Percentiles rank a stretch among this genome's conserved stretches.
These are phyloP conservation scores for Neodidymelliopsis sp. DNA, from an alignment of 2,329 filamentous ascomycete species.

Conservation along the genomic window DNA sequence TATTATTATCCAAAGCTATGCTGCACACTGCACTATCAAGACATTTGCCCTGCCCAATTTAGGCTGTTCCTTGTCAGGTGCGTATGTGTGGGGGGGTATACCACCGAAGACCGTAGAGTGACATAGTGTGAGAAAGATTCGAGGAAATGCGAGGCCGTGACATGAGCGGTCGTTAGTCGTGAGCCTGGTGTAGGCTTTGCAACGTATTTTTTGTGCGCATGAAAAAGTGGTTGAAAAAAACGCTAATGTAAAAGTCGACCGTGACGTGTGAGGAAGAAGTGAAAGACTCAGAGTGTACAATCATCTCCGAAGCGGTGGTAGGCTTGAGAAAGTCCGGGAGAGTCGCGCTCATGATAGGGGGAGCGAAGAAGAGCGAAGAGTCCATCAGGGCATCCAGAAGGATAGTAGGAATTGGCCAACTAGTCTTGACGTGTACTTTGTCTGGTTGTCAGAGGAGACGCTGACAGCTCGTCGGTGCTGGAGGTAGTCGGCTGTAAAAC, in stretches of 20 bases:
- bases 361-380: not conserved
- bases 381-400: conserved; percentile 39
- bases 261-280: not conserved
- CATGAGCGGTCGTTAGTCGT: conserved; percentile 13
- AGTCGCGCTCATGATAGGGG: not conserved
- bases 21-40: not conserved
- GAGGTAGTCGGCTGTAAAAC: conserved; percentile 48
- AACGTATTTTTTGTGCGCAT: conserved; percentile 4
- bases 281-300: not conserved
- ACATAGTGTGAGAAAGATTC: not conserved
- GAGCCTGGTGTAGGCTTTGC: conserved; percentile 1
- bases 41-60: too few species aligned
- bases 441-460: conserved; percentile 50
- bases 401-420: conserved; percentile 54
- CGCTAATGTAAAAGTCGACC: not conserved
- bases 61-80: too few species aligned
- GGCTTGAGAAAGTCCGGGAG: not conserved
- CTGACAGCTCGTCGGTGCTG: conserved; percentile 46
- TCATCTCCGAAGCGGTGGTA: not conserved
- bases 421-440: conserved; percentile 52
- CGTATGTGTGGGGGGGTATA: not conserved
- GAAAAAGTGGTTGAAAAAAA: not conserved
- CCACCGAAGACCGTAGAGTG: not conserved
- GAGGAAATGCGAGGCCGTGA: not conserved
- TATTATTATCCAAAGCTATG: conserved; percentile 1